phyloP scores from a whole-genome alignment of 495 filamentous ascomycete genomes.

The Neurospora sp. region DNA sequence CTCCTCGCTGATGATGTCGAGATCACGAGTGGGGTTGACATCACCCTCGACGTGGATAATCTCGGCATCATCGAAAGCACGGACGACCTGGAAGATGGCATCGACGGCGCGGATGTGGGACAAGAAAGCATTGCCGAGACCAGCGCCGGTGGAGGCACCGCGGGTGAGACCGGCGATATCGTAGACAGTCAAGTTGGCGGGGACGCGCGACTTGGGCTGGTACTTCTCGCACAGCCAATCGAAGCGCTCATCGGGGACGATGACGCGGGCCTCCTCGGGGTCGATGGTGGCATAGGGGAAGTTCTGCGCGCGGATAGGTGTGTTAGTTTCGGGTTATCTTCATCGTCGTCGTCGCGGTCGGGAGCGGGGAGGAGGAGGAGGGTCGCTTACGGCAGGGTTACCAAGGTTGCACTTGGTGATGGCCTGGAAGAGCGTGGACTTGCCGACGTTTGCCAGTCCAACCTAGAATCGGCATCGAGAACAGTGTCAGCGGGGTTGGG shows the following conservation, averaged over 20 bases:
- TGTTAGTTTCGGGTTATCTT: conserved; percentile 15
- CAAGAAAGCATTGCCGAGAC: conserved; percentile 95
- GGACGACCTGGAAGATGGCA: conserved; percentile 98
- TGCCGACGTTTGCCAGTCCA: conserved; percentile 97
- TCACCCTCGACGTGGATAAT: conserved; percentile 99
- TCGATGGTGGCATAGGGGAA: conserved; percentile 99
- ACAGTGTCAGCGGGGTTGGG: conserved; percentile 15
- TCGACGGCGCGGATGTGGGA: conserved; percentile 99
- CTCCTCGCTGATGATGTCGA: conserved; percentile 95
- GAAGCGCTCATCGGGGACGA: conserved; percentile 92
- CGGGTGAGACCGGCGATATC: conserved; percentile 97
- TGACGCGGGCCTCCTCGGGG: conserved; percentile 94
- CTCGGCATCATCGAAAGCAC: conserved; percentile 98
- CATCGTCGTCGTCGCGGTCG: conserved; percentile 7
- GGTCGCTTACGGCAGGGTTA: conserved; percentile 74
- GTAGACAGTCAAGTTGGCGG: conserved; percentile 96
- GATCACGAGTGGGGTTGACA: conserved; percentile 85
- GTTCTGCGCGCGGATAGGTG: conserved; percentile 45
- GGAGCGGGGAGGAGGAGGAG: conserved; percentile 1
- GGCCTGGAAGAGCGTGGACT: conserved; percentile 98
- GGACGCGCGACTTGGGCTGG: conserved; percentile 90
- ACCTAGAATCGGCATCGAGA: conserved; percentile 47
- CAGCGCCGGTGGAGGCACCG: conserved; percentile 93
- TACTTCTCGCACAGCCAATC: conserved; percentile 95
- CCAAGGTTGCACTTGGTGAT: conserved; percentile 96